Evolutionary conservation across 306 rosid species (phyloP).

Genomic region (Mimosa pudica): DNA sequence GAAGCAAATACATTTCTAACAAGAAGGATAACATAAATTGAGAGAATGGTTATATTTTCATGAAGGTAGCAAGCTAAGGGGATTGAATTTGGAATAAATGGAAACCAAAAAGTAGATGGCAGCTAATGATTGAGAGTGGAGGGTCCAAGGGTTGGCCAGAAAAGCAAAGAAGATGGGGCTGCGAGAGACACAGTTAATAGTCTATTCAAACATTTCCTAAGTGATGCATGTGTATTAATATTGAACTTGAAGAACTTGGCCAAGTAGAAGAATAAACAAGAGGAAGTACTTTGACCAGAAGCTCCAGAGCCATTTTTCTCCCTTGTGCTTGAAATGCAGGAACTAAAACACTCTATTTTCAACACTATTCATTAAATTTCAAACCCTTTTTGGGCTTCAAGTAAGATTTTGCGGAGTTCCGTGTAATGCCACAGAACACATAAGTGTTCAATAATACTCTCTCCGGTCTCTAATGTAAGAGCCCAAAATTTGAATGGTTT

Average conservation of each 20-base stretch:
- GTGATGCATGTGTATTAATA: not conserved
- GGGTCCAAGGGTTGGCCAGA: constrained; percentile 6
- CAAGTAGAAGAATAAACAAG: too few relatives aligned
- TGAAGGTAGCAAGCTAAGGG: constrained; percentile 1
- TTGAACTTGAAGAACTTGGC: not conserved
- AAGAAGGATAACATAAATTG: not conserved
- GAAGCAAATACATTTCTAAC: not conserved
- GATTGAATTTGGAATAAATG: constrained; percentile 40
- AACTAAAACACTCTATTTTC: not conserved
- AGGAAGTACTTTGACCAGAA: constrained; percentile 9
- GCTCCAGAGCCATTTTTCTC: not conserved
- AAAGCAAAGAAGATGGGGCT: not conserved
- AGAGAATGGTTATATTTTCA: not conserved
- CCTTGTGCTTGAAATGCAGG: not conserved
- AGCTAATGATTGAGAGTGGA: constrained; percentile 18
- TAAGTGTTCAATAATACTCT: constrained; percentile 25
- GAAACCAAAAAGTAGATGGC: constrained; percentile 35
- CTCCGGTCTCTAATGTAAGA: too few relatives aligned
- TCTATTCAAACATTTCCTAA: constrained; percentile 26
- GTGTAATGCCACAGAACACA: too few relatives aligned
- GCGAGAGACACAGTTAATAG: not conserved
- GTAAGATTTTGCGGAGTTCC: too few relatives aligned
- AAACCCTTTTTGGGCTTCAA: not conserved
- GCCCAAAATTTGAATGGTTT: too few relatives aligned
- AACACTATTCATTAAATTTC: not conserved